Evolutionary conservation across 805 yeast species (phyloP).

Genomic region (Candida ulmi): DNA sequence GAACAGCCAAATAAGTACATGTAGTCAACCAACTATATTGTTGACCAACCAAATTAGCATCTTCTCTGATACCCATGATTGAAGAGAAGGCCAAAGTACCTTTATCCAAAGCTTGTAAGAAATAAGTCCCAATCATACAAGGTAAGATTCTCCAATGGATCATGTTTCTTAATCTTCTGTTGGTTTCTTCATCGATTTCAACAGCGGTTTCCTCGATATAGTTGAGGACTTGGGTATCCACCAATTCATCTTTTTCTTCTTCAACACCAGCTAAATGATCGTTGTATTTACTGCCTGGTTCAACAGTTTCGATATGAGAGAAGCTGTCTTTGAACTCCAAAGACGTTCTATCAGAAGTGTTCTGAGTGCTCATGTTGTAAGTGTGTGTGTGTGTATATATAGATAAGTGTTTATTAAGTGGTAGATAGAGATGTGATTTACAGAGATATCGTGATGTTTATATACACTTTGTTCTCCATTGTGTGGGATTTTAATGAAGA

Average conservation of each 20-base stretch:
- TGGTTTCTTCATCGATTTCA: conserved; percentile 26
- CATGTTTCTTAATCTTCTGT: conserved; percentile 33
- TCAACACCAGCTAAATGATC: background rate
- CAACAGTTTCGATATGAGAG: conserved; percentile 1
- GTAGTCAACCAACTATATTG: conserved; percentile 17
- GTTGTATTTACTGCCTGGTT: background rate
- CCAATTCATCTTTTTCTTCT: background rate
- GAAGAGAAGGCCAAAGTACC: conserved; percentile 36
- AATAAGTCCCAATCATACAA: conserved; percentile 28
- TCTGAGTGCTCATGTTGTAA: background rate
- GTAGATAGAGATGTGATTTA: too few species aligned
- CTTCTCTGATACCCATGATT: conserved; percentile 35
- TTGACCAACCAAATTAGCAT: conserved; percentile 39
- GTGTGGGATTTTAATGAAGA: too few species aligned
- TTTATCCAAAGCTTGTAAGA: conserved; percentile 37
- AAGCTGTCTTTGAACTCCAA: conserved; percentile 5
- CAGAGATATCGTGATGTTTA: too few species aligned
- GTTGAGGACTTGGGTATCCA: conserved; percentile 5
- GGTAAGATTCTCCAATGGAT: conserved; percentile 37
- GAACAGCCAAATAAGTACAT: conserved; percentile 9
- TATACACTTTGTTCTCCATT: too few species aligned
- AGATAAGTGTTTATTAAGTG: too few species aligned
- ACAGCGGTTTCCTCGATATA: conserved; percentile 20
- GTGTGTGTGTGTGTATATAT: too few species aligned
- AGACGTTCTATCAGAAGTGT: background rate